These are phyloP conservation scores for Spirogloea muscicola DNA, from an alignment of 139 green algal genomes.

Conservation along the genomic window DNA sequence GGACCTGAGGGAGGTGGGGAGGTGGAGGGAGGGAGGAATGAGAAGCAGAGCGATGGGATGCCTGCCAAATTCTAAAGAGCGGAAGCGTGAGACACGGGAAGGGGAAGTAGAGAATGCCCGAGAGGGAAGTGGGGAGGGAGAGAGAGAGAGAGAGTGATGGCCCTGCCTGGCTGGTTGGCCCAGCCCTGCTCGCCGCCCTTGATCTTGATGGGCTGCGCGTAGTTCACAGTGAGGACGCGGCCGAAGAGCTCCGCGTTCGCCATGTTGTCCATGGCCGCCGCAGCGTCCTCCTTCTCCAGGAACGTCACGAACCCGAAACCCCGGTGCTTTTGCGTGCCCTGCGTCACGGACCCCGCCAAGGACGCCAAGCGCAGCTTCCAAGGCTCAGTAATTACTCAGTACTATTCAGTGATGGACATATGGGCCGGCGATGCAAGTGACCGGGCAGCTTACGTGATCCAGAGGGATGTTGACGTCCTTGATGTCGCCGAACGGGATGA, in stretches of 20 bases:
- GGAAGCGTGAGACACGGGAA: too few relatives aligned
- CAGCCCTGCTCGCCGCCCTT: conserved; percentile 68
- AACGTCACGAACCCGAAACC: conserved; percentile 94
- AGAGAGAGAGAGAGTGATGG: neutral
- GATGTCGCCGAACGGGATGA: conserved; percentile 95
- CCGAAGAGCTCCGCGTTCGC: conserved; percentile 78
- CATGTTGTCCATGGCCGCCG: conserved; percentile 95
- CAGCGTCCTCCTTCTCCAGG: conserved; percentile 75
- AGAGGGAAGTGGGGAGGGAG: neutral
- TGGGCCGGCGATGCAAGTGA: too few relatives aligned
- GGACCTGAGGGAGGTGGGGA: too few relatives aligned
- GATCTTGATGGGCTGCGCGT: conserved; percentile 86
- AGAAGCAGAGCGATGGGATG: too few relatives aligned
- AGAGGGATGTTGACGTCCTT: conserved; percentile 93
- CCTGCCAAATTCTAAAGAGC: too few relatives aligned
- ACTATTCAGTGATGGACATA: conserved; percentile 52
- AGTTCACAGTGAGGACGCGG: conserved; percentile 78
- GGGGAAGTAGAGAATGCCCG: too few relatives aligned
- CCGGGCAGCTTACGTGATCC: conserved; percentile 75
- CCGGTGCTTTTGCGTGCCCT: conserved; percentile 64
- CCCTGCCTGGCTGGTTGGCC: conserved; percentile 40
- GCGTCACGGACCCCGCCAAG: too few relatives aligned
- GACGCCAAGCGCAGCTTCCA: too few relatives aligned
- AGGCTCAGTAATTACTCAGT: too few relatives aligned
- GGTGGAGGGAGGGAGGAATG: too few relatives aligned